Conservation (phyloP, 495 filamentous ascomycete species). For the Xylaria cubensis region DNA sequence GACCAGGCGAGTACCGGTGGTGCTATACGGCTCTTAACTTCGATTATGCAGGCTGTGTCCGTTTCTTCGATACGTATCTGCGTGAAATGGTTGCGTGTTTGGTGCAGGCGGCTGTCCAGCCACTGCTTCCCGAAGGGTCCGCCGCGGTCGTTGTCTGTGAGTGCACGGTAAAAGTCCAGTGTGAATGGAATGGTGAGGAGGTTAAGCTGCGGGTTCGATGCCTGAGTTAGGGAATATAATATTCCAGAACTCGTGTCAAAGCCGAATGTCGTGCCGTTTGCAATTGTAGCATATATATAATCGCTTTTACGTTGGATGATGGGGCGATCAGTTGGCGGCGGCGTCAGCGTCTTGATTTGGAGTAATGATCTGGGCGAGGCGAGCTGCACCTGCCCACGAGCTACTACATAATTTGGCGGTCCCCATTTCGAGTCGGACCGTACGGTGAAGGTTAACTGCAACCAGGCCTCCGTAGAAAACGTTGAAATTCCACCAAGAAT, state of each 20-base stretch:
- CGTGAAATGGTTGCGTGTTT: slow-evolving; percentile 52
- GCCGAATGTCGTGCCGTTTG: slow-evolving; percentile 43
- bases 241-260: slow-evolving; percentile 52
- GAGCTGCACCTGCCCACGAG: slow-evolving; percentile 58
- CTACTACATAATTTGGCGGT: slow-evolving; percentile 53
- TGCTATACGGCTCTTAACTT: slow-evolving; percentile 57
- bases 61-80: slow-evolving; percentile 49
- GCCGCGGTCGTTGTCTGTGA: slow-evolving; percentile 70
- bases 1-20: slow-evolving; percentile 69
- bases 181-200: slow-evolving; percentile 52
- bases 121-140: slow-evolving; percentile 53
- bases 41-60: slow-evolving; percentile 40
- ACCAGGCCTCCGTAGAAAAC: slow-evolving; percentile 44
- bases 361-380: slow-evolving; percentile 35
- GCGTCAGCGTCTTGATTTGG: slow-evolving; percentile 34
- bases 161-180: slow-evolving; percentile 59
- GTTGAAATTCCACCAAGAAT: slow-evolving; percentile 30
- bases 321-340: slow-evolving; percentile 17
- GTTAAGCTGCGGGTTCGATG: slow-evolving; percentile 35
- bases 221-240: slow-evolving; percentile 46
- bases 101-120: slow-evolving; percentile 47
- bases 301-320: slow-evolving; percentile 31
- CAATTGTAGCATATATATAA: slow-evolving; percentile 41
- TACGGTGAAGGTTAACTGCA: slow-evolving; percentile 53
- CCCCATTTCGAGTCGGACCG: slow-evolving; percentile 52